Conservation (phyloP, 208 protist genomes). For the Acanthamoeba culbertsoni region DNA sequence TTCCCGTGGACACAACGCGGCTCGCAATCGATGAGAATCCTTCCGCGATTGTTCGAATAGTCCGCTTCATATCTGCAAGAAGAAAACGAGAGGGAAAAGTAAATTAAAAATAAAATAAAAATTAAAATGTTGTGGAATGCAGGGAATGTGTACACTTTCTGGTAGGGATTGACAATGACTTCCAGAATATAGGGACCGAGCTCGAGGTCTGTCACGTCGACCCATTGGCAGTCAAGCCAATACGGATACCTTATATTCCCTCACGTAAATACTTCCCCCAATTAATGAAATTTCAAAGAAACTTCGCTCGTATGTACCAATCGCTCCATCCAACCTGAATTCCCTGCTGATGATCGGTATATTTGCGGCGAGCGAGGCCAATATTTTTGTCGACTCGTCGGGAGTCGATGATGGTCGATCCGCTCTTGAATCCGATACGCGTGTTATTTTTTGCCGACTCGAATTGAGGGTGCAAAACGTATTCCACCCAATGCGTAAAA, state of each 20-base stretch:
- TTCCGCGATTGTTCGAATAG: neutral
- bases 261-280: neutral
- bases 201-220: slow-evolving; percentile 43
- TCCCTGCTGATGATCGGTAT: slow-evolving; percentile 1
- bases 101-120: too few species aligned
- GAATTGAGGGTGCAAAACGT: neutral
- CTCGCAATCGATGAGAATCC: neutral
- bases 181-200: slow-evolving; percentile 20
- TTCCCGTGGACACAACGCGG: neutral
- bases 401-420: slow-evolving; percentile 53
- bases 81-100: neutral
- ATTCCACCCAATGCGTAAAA: slow-evolving; percentile 48
- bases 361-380: neutral
- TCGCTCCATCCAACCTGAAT: slow-evolving; percentile 39
- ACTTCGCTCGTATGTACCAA: too few species aligned
- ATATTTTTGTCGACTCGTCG: neutral
- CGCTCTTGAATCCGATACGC: slow-evolving; percentile 37
- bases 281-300: neutral
- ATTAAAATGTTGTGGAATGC: neutral
- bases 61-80: neutral
- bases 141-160: neutral
- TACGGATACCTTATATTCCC: slow-evolving; percentile 26
- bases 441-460: neutral
- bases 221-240: slow-evolving; percentile 58
- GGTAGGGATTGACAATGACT: neutral